phyloP scores from a whole-genome alignment of 1,284 basidiomycete genomes.

The Austroboletus novae-zelandiae region DNA sequence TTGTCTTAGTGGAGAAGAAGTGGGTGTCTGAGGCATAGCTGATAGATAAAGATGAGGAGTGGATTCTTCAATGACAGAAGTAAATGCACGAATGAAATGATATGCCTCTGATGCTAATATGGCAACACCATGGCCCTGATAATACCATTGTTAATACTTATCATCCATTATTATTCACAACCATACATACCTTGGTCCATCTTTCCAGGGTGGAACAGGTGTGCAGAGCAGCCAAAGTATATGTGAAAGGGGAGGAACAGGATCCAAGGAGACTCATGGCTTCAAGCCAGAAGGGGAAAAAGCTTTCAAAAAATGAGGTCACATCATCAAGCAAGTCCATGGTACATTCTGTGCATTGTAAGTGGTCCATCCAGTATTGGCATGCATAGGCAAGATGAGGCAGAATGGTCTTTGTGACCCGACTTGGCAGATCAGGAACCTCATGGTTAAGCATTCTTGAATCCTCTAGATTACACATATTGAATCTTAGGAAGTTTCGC shows the following conservation, averaged over 20 bases:
- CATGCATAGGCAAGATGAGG: slow-evolving; percentile 2
- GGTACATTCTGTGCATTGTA: neutral
- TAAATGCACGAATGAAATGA: slow-evolving; percentile 4
- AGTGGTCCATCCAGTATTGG: slow-evolving; percentile 1
- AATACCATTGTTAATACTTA: neutral
- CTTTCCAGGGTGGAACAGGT: neutral
- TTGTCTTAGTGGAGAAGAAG: no score
- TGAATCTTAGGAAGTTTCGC: slow-evolving; percentile 1
- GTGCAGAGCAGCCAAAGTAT: no score
- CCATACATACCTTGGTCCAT: neutral
- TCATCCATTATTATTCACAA: neutral
- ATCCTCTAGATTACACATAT: no score
- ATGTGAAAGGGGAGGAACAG: neutral
- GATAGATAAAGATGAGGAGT: no score
- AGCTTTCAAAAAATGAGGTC: neutral
- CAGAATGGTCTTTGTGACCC: neutral
- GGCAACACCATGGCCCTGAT: neutral
- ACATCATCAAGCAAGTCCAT: neutral
- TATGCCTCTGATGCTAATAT: slow-evolving; percentile 4
- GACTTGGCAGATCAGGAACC: neutral
- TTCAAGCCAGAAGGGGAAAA: slow-evolving; percentile 2
- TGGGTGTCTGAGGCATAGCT: no score
- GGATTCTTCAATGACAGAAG: no score
- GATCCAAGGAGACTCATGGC: neutral
- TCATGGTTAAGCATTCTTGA: neutral